Conservation (phyloP, 139 green algal genomes). For the Coelastrella sp. region DNA sequence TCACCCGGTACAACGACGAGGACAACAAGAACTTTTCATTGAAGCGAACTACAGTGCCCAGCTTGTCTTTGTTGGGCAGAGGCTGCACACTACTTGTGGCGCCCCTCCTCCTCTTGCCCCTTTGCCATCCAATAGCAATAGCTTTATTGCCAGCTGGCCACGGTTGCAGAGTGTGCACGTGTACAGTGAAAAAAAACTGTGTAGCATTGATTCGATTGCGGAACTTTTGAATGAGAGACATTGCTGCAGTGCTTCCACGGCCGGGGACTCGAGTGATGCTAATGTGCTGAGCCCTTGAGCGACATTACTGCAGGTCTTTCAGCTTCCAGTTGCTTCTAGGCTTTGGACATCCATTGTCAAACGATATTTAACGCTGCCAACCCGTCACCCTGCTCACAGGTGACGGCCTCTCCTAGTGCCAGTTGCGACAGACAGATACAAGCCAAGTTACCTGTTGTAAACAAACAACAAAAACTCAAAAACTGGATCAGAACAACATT, state of each 20-base stretch:
- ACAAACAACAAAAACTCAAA: too few relatives aligned
- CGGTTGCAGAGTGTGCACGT: slow-evolving; percentile 65
- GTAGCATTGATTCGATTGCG: slow-evolving; percentile 62
- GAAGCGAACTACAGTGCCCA: slow-evolving; percentile 66
- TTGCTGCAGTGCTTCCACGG: neutral
- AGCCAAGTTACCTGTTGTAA: too few relatives aligned
- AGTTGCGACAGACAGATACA: neutral
- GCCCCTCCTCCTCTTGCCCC: slow-evolving; percentile 68
- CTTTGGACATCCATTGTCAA: neutral
- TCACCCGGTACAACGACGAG: slow-evolving; percentile 73
- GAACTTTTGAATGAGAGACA: slow-evolving; percentile 51
- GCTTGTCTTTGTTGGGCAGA: slow-evolving; percentile 48
- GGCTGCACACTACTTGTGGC: slow-evolving; percentile 60
- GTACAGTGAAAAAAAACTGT: slow-evolving; percentile 62
- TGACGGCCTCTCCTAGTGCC: neutral
- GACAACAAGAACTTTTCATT: slow-evolving; percentile 70
- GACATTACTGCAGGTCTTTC: too few relatives aligned
- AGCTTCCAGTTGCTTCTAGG: too few relatives aligned
- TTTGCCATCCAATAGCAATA: slow-evolving; percentile 69
- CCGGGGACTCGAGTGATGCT: neutral
- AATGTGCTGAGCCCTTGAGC: too few relatives aligned
- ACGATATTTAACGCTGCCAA: neutral
- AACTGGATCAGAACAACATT: too few relatives aligned
- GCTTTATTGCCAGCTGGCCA: slow-evolving; percentile 59
- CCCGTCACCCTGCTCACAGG: neutral